Conservation (phyloP, 495 filamentous ascomycete species). For the Hypoxylon fuscum region DNA sequence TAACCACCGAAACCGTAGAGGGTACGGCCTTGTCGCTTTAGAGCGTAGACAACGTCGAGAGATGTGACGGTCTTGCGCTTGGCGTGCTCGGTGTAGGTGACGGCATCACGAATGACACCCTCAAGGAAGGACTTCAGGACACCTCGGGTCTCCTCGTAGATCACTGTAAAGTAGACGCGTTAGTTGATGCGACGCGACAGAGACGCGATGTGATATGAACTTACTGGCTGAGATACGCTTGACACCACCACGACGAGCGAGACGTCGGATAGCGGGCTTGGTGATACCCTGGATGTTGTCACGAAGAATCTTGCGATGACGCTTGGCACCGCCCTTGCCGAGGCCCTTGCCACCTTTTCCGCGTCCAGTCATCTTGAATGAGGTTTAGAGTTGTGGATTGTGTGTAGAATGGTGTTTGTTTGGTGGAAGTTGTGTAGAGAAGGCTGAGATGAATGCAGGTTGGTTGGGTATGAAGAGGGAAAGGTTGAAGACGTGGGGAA, state of each 20-base stretch:
- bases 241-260: constrained; percentile 99
- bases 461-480: constrained; percentile 43
- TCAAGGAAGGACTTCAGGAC: constrained; percentile 99
- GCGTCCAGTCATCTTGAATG: constrained; percentile 90
- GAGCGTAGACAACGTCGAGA: constrained; percentile 91
- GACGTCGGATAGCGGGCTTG: constrained; percentile 99
- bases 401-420: constrained; percentile 42
- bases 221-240: constrained; percentile 99
- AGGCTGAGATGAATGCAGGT: constrained; percentile 51
- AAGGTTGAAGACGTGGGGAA: constrained; percentile 55
- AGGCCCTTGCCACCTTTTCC: constrained; percentile 98
- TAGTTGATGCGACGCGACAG: constrained; percentile 31
- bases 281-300: constrained; percentile 99
- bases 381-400: constrained; percentile 44
- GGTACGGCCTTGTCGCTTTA: constrained; percentile 94
- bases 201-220: constrained; percentile 40
- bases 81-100: constrained; percentile 97
- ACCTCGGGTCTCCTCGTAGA: constrained; percentile 99
- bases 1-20: constrained; percentile 98
- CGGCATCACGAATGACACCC: constrained; percentile 98
- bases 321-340: constrained; percentile 86
- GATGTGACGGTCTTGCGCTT: constrained; percentile 98
- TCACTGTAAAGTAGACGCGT: constrained; percentile 61
- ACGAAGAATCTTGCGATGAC: constrained; percentile 98
- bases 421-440: constrained; percentile 51